Evolutionary conservation across 352 stramenopile genomes (phyloP).

Genomic region (Phytophthora multivora): DNA sequence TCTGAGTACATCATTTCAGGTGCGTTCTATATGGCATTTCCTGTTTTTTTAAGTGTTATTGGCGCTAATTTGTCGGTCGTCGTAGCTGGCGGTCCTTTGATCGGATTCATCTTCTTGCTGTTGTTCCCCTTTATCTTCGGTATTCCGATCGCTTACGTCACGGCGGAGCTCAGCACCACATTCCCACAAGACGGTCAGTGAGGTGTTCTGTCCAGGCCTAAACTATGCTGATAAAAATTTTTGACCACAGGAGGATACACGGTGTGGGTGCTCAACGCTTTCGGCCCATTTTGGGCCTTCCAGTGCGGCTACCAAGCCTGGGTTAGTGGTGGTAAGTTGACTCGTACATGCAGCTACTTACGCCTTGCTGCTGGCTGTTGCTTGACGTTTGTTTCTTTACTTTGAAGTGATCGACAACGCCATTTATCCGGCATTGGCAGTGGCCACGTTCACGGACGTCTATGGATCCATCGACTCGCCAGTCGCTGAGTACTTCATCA

Average conservation of each 20-base stretch:
- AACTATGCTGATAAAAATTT: conserved; percentile 11
- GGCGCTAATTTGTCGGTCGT: background rate
- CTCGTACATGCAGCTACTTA: no score
- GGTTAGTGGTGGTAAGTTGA: conserved; percentile 60
- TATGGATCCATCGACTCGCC: conserved; percentile 40
- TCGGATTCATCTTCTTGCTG: conserved; percentile 87
- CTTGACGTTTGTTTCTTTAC: no score
- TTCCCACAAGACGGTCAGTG: conserved; percentile 81
- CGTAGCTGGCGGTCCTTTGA: conserved; percentile 52
- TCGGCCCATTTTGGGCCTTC: conserved; percentile 89
- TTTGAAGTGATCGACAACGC: conserved; percentile 87
- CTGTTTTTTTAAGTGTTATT: no score
- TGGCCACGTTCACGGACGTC: conserved; percentile 49
- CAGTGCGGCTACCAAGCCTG: conserved; percentile 83
- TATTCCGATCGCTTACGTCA: conserved; percentile 92
- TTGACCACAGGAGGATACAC: conserved; percentile 63
- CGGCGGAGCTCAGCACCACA: conserved; percentile 89
- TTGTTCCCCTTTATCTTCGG: conserved; percentile 92
- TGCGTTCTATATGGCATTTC: conserved; percentile 1
- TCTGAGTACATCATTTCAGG: conserved; percentile 53
- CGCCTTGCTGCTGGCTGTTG: no score
- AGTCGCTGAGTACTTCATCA: conserved; percentile 45
- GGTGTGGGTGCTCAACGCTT: conserved; percentile 92
- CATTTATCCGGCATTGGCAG: conserved; percentile 89
- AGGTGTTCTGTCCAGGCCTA: background rate